Percentiles rank a stretch among this genome's conserved stretches.
Conservation (phyloP, 306 rosid species). For the Pyrus communis region DNA sequence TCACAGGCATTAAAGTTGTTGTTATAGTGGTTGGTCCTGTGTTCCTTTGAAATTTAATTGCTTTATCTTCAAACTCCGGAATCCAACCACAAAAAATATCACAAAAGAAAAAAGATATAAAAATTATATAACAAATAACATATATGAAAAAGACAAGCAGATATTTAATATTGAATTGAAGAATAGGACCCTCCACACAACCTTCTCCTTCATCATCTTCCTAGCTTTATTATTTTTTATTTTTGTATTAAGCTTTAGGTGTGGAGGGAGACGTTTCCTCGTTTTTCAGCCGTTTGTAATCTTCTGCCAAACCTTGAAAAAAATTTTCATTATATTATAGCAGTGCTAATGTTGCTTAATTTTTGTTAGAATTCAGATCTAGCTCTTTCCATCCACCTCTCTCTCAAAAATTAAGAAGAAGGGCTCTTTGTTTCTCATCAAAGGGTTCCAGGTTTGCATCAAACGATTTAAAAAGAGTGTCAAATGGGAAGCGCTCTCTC, state of each 20-base stretch:
- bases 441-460: slow-evolving; percentile 36
- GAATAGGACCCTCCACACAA: slow-evolving; percentile 44
- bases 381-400: slow-evolving; percentile 8
- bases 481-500: slow-evolving; percentile 55
- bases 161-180: slow-evolving; percentile 65
- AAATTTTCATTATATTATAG: slow-evolving; percentile 11
- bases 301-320: slow-evolving; percentile 46
- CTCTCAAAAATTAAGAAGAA: slow-evolving; percentile 9
- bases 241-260: slow-evolving; percentile 32
- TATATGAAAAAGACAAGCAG: slow-evolving; percentile 85
- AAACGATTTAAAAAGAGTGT: slow-evolving; percentile 62
- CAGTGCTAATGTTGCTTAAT: background rate
- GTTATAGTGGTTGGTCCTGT: slow-evolving; percentile 71
- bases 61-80: slow-evolving; percentile 74
- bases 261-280: slow-evolving; percentile 88
- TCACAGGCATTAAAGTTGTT: slow-evolving; percentile 57
- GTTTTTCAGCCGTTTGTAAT: slow-evolving; percentile 57
- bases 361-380: slow-evolving; percentile 15
- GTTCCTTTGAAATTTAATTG: slow-evolving; percentile 62
- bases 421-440: slow-evolving; percentile 42
- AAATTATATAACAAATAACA: background rate
- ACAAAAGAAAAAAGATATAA: slow-evolving; percentile 17
- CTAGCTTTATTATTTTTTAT: background rate
- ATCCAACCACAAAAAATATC: slow-evolving; percentile 77
- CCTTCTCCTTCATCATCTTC: slow-evolving; percentile 33